phyloP scores from a whole-genome alignment of 805 yeast genomes.

The Kluyveromyces aestuarii region DNA sequence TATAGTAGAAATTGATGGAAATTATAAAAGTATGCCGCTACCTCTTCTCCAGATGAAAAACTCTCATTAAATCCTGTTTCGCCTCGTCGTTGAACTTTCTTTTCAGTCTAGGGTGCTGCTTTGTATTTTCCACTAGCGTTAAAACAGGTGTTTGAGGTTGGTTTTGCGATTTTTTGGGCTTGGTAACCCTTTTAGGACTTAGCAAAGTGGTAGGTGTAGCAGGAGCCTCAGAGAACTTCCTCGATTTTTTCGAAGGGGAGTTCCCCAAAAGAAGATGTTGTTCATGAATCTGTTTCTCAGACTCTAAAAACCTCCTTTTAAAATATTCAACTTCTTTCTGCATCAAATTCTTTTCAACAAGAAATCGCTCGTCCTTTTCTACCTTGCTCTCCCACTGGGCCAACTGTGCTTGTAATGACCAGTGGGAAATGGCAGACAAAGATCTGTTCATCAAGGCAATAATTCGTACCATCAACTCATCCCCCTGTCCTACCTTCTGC shows the following conservation, averaged over 20 bases:
- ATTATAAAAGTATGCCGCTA: not conserved
- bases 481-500: constrained; percentile 7
- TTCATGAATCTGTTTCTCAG: constrained; percentile 2
- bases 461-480: constrained; percentile 9
- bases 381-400: constrained; percentile 14
- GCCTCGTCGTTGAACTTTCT: constrained; percentile 22
- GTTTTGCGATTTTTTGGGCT: not conserved
- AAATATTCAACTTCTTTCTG: constrained; percentile 20
- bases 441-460: constrained; percentile 19
- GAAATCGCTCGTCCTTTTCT: constrained; percentile 14
- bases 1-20: not conserved
- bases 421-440: constrained; percentile 23
- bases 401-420: constrained; percentile 26
- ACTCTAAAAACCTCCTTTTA: constrained; percentile 9
- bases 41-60: constrained; percentile 19
- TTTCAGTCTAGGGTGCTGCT: constrained; percentile 27
- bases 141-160: constrained; percentile 3
- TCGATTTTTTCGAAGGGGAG: not conserved
- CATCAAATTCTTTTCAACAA: constrained; percentile 17
- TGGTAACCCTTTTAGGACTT: not conserved
- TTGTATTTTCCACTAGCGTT: constrained; percentile 20
- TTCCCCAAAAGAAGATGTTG: not conserved
- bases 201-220: not conserved
- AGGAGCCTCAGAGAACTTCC: not conserved
- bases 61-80: constrained; percentile 22